phyloP scores from a whole-genome alignment of 139 green algal genomes.

The Diplosphaera chodatii region DNA sequence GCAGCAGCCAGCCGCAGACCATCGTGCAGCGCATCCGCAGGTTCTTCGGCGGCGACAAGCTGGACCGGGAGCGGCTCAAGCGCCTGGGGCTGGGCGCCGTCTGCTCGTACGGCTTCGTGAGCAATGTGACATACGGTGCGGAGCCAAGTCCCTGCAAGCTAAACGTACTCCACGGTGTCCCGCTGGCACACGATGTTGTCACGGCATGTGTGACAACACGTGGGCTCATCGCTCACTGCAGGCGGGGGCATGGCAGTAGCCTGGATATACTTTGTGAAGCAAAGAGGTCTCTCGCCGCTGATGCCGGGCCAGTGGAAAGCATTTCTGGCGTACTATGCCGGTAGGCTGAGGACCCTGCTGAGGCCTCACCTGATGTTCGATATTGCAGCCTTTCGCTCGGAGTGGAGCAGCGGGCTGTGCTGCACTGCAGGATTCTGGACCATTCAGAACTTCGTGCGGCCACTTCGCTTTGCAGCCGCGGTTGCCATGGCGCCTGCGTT shows the following conservation, averaged over 20 bases:
- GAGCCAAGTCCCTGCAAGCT: too few species aligned
- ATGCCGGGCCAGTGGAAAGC: conserved; percentile 39
- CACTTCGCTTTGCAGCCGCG: conserved; percentile 41
- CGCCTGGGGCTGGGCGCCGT: conserved; percentile 32
- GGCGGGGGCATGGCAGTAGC: conserved; percentile 20
- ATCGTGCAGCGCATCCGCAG: conserved; percentile 12
- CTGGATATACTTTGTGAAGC: conserved; percentile 47
- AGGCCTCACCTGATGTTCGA: too few species aligned
- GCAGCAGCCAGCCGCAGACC: not conserved
- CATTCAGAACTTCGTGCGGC: conserved; percentile 50
- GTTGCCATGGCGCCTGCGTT: conserved; percentile 51
- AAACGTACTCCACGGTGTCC: too few species aligned
- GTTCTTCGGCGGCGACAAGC: conserved; percentile 36
- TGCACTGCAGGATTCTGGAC: conserved; percentile 12
- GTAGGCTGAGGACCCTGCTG: too few species aligned
- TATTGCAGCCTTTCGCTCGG: too few species aligned
- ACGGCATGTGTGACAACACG: too few species aligned
- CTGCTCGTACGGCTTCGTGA: conserved; percentile 36
- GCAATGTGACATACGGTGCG: conserved; percentile 41
- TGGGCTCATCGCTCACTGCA: too few species aligned
- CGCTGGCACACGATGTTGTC: too few species aligned
- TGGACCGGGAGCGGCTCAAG: conserved; percentile 35
- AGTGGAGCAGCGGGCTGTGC: too few species aligned
- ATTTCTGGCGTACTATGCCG: conserved; percentile 51
- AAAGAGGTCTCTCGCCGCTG: conserved; percentile 27